Evolutionary conservation across 2,329 filamentous ascomycete genomes (phyloP).

Genomic region (Fusarium sp.): DNA sequence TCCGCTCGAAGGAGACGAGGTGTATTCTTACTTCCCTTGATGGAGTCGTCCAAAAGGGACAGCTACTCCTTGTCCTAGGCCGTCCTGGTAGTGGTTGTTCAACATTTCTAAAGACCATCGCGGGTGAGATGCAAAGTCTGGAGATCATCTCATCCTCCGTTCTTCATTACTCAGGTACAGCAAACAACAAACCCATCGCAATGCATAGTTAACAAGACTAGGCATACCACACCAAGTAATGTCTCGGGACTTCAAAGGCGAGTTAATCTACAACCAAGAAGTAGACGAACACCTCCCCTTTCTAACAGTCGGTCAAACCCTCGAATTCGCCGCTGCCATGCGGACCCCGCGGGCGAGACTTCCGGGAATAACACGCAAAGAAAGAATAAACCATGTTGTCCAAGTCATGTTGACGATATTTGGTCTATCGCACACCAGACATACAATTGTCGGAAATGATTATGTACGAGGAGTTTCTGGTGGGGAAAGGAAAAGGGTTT

Average conservation of each 20-base stretch:
- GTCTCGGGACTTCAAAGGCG: constrained; percentile 70
- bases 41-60: constrained; percentile 71
- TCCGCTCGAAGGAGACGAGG: constrained; percentile 59
- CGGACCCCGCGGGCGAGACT: constrained; percentile 74
- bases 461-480: constrained; percentile 77
- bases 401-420: constrained; percentile 77
- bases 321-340: constrained; percentile 77
- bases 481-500: constrained; percentile 82
- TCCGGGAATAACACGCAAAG: constrained; percentile 69
- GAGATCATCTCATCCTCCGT: constrained; percentile 60
- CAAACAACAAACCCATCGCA: not conserved
- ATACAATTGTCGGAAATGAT: constrained; percentile 82
- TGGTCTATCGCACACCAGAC: constrained; percentile 76
- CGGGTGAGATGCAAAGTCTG: constrained; percentile 69
- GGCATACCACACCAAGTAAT: constrained; percentile 61
- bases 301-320: constrained; percentile 77
- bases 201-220: not conserved
- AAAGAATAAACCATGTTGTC: constrained; percentile 72
- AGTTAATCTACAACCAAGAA: constrained; percentile 82
- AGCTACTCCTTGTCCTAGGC: constrained; percentile 77
- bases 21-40: constrained; percentile 74
- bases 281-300: constrained; percentile 80
- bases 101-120: constrained; percentile 72
- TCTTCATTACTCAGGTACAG: constrained; percentile 71
- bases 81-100: constrained; percentile 73